Base-by-base conservation (phyloP, 441 rosid species). In the Rhodomyrtus psidioides region DNA sequence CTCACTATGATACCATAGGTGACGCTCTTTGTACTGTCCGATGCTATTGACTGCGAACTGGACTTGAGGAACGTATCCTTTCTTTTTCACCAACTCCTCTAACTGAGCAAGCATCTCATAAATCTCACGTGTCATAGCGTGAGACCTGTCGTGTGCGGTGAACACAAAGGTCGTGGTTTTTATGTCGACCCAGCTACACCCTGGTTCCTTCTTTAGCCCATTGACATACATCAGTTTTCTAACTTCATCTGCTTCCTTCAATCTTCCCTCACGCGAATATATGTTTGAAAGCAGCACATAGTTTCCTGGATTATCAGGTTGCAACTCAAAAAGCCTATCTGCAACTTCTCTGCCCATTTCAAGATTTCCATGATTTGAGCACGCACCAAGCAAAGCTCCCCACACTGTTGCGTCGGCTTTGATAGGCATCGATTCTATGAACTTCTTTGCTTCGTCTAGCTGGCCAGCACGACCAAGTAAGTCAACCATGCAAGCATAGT, bases 401-500 rank as follows among this genome's bases (percentile, higher is more conserved):
- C 90, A 90, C 7, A 89, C 88, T 3, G 88, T 84, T 21, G 88
- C 54, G 46, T 89, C 89, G 2, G 91, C 89, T 21, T 91, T 84
- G 76, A 92, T 86, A 13, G 91, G 90, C 91, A 90, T 88, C 2
- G 83, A 56, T 55, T 87, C 86, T 82, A 91, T 90, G 75, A 89
- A 89, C 83, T 76, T 81, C 91, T 70, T 91, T 58, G 93, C 92
- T 55, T 91, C 89, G 28, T 88, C 84, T 55, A 90, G 86, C 79
- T 60, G 86, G 82, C 92, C 92, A 65, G 90, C 89, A 58, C 92
- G 92, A 49, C 90, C 91, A 70, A 90, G 83, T 74, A 90, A 83
- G 87, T 92, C 93, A 83, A 89, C 93, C 91, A 92, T 88, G 79
- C 91, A 89, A 60, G 92, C 91, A 84, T 86, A 89, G 85, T 91